Evolutionary conservation across 345 rosid genomes (phyloP).

Genomic region (Balakata baccata): DNA sequence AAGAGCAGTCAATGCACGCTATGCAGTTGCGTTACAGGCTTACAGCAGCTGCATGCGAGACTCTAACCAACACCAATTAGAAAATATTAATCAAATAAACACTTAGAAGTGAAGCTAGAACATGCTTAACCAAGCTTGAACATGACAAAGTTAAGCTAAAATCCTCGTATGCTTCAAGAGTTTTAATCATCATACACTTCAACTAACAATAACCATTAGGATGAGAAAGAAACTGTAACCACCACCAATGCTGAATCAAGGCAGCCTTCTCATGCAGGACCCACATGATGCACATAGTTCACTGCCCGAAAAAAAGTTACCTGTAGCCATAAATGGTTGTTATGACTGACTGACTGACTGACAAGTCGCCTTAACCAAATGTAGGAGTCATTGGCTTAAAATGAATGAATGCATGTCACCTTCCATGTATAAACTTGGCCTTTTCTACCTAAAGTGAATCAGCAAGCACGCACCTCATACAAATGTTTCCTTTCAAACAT

Average conservation of each 20-base stretch:
- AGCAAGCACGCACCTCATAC: neutral
- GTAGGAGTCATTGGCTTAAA: neutral
- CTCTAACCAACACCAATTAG: too few relatives aligned
- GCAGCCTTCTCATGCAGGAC: neutral
- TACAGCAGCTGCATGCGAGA: too few relatives aligned
- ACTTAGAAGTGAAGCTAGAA: too few relatives aligned
- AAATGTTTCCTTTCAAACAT: neutral
- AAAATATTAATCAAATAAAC: neutral
- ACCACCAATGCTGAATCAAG: conserved; percentile 13
- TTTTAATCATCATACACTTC: neutral
- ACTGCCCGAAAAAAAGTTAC: neutral
- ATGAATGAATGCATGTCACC: conserved; percentile 1
- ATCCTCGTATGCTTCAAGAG: neutral
- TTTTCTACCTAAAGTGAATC: too few relatives aligned
- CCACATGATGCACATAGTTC: conserved; percentile 11
- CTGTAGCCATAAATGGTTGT: neutral
- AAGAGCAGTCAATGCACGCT: too few relatives aligned
- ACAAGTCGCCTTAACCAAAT: neutral
- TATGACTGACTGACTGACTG: neutral
- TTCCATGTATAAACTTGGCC: neutral
- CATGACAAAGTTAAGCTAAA: neutral
- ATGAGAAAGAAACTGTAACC: conserved; percentile 26
- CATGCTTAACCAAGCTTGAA: neutral
- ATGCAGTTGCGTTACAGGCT: too few relatives aligned
- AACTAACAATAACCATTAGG: conserved; percentile 12